Conservation (phyloP, 2,329 filamentous ascomycete species). For the Capronia epimyces region DNA sequence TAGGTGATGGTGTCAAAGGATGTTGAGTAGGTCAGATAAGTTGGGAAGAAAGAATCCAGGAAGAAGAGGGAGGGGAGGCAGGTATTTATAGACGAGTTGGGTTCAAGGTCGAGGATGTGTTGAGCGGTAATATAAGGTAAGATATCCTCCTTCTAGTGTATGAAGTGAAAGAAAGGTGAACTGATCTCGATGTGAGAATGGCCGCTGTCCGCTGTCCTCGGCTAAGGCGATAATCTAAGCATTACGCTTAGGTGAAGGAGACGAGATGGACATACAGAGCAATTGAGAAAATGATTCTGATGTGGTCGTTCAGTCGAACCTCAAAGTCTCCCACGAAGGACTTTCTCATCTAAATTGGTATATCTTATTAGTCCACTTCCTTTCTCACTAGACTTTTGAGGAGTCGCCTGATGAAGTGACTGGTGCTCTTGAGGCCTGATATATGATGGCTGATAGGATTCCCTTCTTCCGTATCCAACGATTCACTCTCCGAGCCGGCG, state of each 20-base stretch:
- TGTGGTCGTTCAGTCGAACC: too few relatives aligned
- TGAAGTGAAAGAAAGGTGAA: neutral
- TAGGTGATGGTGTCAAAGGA: neutral
- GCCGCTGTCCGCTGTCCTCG: neutral
- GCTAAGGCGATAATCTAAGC: neutral
- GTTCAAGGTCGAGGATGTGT: neutral
- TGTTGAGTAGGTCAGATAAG: neutral
- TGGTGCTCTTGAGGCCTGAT: neutral
- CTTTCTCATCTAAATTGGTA: too few relatives aligned
- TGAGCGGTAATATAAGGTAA: neutral
- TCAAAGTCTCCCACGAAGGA: too few relatives aligned
- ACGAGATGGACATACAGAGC: neutral
- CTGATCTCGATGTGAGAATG: neutral
- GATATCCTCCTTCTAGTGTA: neutral
- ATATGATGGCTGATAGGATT: neutral
- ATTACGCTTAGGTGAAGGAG: neutral
- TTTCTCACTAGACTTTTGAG: too few relatives aligned
- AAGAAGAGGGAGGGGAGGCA: constrained; percentile 7
- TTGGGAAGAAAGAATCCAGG: neutral
- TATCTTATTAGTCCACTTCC: too few relatives aligned
- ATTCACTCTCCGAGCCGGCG: neutral
- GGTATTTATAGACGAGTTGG: constrained; percentile 7
- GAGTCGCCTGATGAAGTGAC: neutral
- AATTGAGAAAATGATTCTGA: too few relatives aligned
- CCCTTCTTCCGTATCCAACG: neutral